Evolutionary conservation across 768 basidiomycete species (phyloP).

Genomic region (Trichaptum fuscoviolaceum): DNA sequence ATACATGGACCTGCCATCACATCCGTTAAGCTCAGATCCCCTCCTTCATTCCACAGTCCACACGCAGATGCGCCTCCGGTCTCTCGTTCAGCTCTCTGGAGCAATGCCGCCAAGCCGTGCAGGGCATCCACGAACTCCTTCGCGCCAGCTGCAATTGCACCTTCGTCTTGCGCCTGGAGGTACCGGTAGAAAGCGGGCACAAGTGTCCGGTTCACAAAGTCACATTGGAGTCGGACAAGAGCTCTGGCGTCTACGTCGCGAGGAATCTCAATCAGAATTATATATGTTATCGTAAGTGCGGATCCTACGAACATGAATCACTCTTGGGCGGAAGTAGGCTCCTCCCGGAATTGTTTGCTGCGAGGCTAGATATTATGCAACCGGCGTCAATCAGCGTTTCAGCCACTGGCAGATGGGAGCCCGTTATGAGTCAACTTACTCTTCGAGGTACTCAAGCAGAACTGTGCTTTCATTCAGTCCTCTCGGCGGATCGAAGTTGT

Average conservation of each 20-base stretch:
- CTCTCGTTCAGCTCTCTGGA: slow-evolving; percentile 52
- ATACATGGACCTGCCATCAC: slow-evolving; percentile 68
- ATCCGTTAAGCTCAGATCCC: slow-evolving; percentile 56
- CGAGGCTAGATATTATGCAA: slow-evolving; percentile 34
- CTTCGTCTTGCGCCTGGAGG: slow-evolving; percentile 60
- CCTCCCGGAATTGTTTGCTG: slow-evolving; percentile 39
- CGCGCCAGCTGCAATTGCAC: slow-evolving; percentile 44
- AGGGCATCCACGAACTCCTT: slow-evolving; percentile 52
- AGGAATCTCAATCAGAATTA: neutral
- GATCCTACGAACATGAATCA: slow-evolving; percentile 48
- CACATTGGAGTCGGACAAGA: slow-evolving; percentile 60
- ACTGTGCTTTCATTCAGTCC: slow-evolving; percentile 77
- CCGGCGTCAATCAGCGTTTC: slow-evolving; percentile 3
- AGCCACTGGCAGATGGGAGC: slow-evolving; percentile 5
- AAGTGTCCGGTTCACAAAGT: slow-evolving; percentile 58
- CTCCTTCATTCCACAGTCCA: slow-evolving; percentile 57
- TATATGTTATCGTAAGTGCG: slow-evolving; percentile 6
- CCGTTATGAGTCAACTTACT: slow-evolving; percentile 36
- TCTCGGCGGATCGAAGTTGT: slow-evolving; percentile 47
- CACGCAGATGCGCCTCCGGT: slow-evolving; percentile 40
- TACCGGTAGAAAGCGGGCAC: slow-evolving; percentile 73
- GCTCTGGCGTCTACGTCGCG: slow-evolving; percentile 52
- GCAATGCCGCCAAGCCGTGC: slow-evolving; percentile 43
- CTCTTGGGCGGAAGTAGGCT: slow-evolving; percentile 52
- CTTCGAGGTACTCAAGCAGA: slow-evolving; percentile 74